These are phyloP conservation scores for Trichoderma citrinoviride DNA, from an alignment of 2,329 filamentous ascomycete species.

Conservation along the genomic window DNA sequence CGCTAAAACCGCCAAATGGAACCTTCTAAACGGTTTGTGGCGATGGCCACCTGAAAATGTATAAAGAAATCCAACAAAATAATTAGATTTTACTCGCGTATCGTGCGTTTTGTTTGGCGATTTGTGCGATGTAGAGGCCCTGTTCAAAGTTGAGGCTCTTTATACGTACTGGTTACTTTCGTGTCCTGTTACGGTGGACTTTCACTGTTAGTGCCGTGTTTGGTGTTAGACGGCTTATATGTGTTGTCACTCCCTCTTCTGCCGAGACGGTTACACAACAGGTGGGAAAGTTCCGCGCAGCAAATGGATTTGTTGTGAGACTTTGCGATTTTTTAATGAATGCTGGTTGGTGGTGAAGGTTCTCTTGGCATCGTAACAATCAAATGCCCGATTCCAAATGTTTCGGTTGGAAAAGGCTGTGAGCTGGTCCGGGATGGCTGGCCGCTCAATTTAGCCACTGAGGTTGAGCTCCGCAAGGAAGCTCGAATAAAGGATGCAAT, in stretches of 20 bases:
- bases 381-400: not conserved
- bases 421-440: not conserved
- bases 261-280: not conserved
- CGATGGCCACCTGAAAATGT: not conserved
- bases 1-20: conserved; percentile 5
- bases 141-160: too few relatives aligned
- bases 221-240: too few relatives aligned
- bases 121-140: too few relatives aligned
- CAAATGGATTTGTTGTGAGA: not conserved
- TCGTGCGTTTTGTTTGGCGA: too few relatives aligned
- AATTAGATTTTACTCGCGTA: too few relatives aligned
- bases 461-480: not conserved
- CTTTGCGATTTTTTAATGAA: not conserved
- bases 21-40: not conserved
- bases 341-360: conserved; percentile 4
- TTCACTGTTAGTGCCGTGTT: too few relatives aligned
- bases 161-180: too few relatives aligned
- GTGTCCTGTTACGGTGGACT: too few relatives aligned
- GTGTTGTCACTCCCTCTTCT: too few relatives aligned
- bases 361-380: not conserved
- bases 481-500: too few relatives aligned
- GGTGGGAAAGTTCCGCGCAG: conserved; percentile 2
- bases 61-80: not conserved
- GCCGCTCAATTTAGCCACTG: not conserved
- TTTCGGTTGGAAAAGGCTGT: not conserved